These are phyloP conservation scores for Arxiozyma heterogenica DNA, from an alignment of 1,139 yeast genomes.

Conservation along the genomic window DNA sequence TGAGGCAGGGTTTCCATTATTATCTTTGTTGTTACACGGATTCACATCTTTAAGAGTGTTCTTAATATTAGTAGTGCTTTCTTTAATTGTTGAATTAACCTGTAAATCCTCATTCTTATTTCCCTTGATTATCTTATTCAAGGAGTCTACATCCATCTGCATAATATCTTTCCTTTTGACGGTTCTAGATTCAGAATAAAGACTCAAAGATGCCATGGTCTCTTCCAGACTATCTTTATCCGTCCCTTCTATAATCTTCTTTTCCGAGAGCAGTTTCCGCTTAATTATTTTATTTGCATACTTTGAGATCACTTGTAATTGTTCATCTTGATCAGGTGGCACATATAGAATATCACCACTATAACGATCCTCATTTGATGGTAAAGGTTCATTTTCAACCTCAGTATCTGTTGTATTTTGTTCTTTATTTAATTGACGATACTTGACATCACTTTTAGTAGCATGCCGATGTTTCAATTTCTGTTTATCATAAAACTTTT, in stretches of 20 bases:
- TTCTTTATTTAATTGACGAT: conserved; percentile 16
- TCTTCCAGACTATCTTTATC: background rate
- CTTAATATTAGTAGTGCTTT: too few relatives aligned
- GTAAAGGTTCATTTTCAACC: background rate
- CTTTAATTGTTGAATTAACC: background rate
- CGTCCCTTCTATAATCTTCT: background rate
- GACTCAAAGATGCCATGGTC: background rate
- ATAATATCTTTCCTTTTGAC: background rate
- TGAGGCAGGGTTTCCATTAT: background rate
- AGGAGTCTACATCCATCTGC: conserved; percentile 14
- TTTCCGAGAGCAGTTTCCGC: background rate
- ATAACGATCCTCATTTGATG: conserved; percentile 5
- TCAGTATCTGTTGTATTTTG: conserved; percentile 4
- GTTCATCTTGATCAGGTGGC: conserved; percentile 1
- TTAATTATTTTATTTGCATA: background rate
- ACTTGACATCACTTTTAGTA: conserved; percentile 29
- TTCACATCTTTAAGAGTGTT: background rate
- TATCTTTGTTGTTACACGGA: too few relatives aligned
- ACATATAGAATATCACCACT: conserved; percentile 2
- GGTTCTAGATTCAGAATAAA: background rate
- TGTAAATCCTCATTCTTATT: background rate
- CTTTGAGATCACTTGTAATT: background rate
- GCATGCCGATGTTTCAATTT: conserved; percentile 26
- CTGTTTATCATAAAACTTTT: conserved; percentile 29
- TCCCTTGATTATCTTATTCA: conserved; percentile 10